Evolutionary conservation across 805 yeast species (phyloP).

Genomic region (Millerago galiae): DNA sequence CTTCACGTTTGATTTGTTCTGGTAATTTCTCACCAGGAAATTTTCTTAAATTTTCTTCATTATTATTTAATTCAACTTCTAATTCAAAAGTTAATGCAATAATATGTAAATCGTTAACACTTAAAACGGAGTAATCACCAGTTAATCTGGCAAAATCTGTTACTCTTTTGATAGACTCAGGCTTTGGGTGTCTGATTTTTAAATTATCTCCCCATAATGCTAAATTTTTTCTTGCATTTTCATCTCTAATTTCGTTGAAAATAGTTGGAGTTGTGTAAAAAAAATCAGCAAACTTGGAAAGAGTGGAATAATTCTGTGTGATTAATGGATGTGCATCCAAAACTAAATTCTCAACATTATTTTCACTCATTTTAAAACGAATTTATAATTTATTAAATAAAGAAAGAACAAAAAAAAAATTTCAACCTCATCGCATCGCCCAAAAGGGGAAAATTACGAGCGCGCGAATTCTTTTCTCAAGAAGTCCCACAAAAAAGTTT

Average conservation of each 20-base stretch:
- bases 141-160: constrained; percentile 75
- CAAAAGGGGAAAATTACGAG: constrained; percentile 4
- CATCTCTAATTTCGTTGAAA: constrained; percentile 79
- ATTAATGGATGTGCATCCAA: constrained; percentile 95
- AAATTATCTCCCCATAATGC: constrained; percentile 74
- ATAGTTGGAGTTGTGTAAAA: constrained; percentile 93
- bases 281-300: constrained; percentile 62
- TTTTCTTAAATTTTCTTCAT: constrained; percentile 64
- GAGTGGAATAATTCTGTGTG: constrained; percentile 70
- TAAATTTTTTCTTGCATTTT: constrained; percentile 70
- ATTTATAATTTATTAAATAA: neutral
- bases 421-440: constrained; percentile 7
- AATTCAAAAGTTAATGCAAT: constrained; percentile 88
- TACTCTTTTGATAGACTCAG: constrained; percentile 57
- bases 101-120: constrained; percentile 87
- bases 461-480: neutral
- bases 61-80: constrained; percentile 63
- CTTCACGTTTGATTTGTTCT: constrained; percentile 14
- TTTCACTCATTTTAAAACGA: neutral
- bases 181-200: constrained; percentile 69
- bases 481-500: neutral
- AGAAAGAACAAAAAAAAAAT: neutral
- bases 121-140: constrained; percentile 86
- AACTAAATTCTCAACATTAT: constrained; percentile 38
- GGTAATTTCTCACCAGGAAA: constrained; percentile 56